Conservation (phyloP, 2,329 filamentous ascomycete genomes). For the Fusarium haematococcum region DNA sequence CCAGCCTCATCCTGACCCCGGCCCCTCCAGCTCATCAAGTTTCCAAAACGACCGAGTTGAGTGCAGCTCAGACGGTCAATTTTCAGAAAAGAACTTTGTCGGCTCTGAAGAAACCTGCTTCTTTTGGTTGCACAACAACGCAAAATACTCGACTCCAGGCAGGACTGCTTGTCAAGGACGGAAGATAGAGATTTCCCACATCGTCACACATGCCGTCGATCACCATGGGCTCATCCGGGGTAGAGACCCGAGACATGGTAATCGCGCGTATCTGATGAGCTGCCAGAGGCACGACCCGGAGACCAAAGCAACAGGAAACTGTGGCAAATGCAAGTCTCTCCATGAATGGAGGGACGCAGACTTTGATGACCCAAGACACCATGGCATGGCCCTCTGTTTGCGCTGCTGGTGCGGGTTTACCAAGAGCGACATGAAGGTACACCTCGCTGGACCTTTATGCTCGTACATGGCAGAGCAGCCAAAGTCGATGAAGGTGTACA, state of each 20-base stretch:
- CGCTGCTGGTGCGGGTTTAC: conserved; percentile 33
- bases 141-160: conserved; percentile 9
- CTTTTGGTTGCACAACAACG: conserved; percentile 23
- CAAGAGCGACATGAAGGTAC: conserved; percentile 29
- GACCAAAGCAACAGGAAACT: conserved; percentile 32
- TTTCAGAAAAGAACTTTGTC: conserved; percentile 14
- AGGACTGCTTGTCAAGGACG: conserved; percentile 28
- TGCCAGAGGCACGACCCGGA: conserved; percentile 16
- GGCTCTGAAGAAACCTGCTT: conserved; percentile 25
- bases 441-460: conserved; percentile 28
- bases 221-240: conserved; percentile 41
- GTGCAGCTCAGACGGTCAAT: not conserved
- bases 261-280: conserved; percentile 31
- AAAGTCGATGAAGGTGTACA: conserved; percentile 31
- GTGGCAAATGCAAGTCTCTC: conserved; percentile 22
- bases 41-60: not conserved
- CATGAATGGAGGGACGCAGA: conserved; percentile 27
- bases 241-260: conserved; percentile 17
- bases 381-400: conserved; percentile 30
- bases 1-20: not conserved
- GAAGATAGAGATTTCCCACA: conserved; percentile 38
- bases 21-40: not conserved
- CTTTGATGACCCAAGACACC: conserved; percentile 16
- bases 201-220: conserved; percentile 32
- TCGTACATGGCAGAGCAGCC: conserved; percentile 31